Base-by-base conservation (phyloP, 2,329 filamentous ascomycete species). In the Escovopsis sp. region DNA sequence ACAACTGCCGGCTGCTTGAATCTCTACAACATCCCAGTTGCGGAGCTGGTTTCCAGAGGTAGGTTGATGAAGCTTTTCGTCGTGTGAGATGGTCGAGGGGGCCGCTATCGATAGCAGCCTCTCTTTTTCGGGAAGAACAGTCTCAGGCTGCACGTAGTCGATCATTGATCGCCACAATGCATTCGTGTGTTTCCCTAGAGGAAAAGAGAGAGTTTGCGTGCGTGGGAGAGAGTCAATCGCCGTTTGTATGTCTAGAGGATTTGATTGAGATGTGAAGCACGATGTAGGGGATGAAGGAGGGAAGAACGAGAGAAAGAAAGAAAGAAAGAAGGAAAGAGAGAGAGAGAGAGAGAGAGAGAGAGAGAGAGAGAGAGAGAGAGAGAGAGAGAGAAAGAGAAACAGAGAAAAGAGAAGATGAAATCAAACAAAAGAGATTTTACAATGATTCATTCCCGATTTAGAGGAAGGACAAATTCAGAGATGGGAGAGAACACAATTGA, bases 21-120 rank as follows among this genome's bases (percentile, higher is more conserved):
- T 37, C 2, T 8, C 6, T 12, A 48, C 27, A 12, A 37, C 43
- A 5, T 43, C 38, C 4, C 28, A 33, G 15, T 48, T 47, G 5
- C 15, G 26, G 13, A 14, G 31, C 4, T 28, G 11, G 18, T 28
- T 9, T 18, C 5, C 17, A 27, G 21, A 5, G 13, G 25, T 14
- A 2, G 13, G 32, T 27, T 23, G 19, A 7, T 23, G 21, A 23
- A 23, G 16, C 16, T 31, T 31, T 31, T 31, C 33, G 33, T 34
- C 15, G 23, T 34, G 33, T 6, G 33, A 34, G 31, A 26, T 34
- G 33, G 21, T 31, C 17, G 28, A 16, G 12, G 28, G 21, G 11
- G 21, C 17, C 5, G 28, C 28, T 31, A 31, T 31, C 14, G 33
- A 27, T 27, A 17, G 26, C 21, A 23, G 21, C 21, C 21, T 23